Evolutionary conservation across 2,329 filamentous ascomycete species (phyloP).

Genomic region (Nothophoma quercina): DNA sequence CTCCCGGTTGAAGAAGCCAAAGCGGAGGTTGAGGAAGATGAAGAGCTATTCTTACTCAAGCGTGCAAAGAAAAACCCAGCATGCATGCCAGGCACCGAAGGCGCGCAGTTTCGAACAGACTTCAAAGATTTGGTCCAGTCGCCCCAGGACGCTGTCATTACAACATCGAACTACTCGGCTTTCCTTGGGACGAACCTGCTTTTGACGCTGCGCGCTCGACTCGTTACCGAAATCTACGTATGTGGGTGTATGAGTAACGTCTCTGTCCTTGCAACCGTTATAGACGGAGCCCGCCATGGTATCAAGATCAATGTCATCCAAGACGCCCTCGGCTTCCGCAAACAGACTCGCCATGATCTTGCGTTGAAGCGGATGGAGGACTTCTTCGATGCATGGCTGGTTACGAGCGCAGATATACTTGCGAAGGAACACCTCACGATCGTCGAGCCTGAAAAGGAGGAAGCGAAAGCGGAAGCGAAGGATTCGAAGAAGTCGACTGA

Average conservation of each 20-base stretch:
- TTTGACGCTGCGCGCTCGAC: slow-evolving; percentile 78
- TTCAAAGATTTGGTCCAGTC: slow-evolving; percentile 59
- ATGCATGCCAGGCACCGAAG: slow-evolving; percentile 53
- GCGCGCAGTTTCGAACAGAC: slow-evolving; percentile 60
- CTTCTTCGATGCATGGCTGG: slow-evolving; percentile 74
- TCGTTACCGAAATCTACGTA: slow-evolving; percentile 88
- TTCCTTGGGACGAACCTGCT: slow-evolving; percentile 79
- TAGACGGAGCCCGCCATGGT: slow-evolving; percentile 88
- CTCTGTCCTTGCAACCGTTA: slow-evolving; percentile 87
- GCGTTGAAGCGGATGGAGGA: slow-evolving; percentile 76
- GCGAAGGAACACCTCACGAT: slow-evolving; percentile 36
- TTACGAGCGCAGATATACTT: slow-evolving; percentile 67
- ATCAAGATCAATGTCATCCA: slow-evolving; percentile 86
- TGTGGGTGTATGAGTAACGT: slow-evolving; percentile 88
- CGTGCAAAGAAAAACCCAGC: slow-evolving; percentile 50
- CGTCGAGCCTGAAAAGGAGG: slow-evolving; percentile 16
- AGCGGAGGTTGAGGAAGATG: slow-evolving; percentile 50
- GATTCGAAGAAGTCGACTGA: slow-evolving; percentile 11
- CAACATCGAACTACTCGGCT: slow-evolving; percentile 87
- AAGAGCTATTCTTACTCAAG: slow-evolving; percentile 55
- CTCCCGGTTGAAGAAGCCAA: slow-evolving; percentile 38
- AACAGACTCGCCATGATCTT: slow-evolving; percentile 70
- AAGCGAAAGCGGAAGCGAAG: neutral
- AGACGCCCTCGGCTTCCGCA: slow-evolving; percentile 86
- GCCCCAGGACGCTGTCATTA: slow-evolving; percentile 61